phyloP scores from a whole-genome alignment of 495 filamentous ascomycete genomes.

The Melanomma pulvis-pyrius region DNA sequence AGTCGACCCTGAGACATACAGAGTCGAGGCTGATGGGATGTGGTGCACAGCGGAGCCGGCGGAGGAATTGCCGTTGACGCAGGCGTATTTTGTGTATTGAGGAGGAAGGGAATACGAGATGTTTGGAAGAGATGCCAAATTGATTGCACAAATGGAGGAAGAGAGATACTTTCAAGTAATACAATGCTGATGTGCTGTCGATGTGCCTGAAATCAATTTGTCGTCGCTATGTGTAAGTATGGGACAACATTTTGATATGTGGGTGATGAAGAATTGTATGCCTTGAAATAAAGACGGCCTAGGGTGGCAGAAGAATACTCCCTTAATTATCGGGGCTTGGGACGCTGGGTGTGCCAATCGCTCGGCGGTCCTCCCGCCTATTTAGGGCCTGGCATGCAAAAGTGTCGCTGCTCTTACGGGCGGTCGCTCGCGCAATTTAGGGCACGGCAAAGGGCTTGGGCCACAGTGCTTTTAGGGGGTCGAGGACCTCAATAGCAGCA shows the following conservation, averaged over 20 bases:
- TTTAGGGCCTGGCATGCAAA: neutral
- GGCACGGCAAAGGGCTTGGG: neutral
- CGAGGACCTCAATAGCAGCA: too few species aligned
- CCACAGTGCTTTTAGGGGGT: neutral
- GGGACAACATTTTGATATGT: too few species aligned
- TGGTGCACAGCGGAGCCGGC: slow-evolving; percentile 77
- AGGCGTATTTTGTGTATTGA: slow-evolving; percentile 80
- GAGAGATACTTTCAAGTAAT: too few species aligned
- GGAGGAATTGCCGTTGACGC: slow-evolving; percentile 72
- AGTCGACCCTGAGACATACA: slow-evolving; percentile 91
- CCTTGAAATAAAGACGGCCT: too few species aligned
- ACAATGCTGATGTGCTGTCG: too few species aligned
- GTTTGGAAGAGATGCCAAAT: neutral
- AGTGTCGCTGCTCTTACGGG: slow-evolving; percentile 21
- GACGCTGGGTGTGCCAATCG: slow-evolving; percentile 13
- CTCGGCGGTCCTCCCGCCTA: neutral
- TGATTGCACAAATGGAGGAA: too few species aligned
- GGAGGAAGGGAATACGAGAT: neutral
- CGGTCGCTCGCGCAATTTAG: neutral
- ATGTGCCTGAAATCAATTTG: too few species aligned
- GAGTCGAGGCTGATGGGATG: slow-evolving; percentile 83
- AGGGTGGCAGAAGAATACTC: neutral
- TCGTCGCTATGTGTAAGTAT: too few species aligned
- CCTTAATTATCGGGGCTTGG: neutral
- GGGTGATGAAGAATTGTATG: too few species aligned